phyloP scores from a whole-genome alignment of 768 basidiomycete species.

The Kwoniella dendrophila region DNA sequence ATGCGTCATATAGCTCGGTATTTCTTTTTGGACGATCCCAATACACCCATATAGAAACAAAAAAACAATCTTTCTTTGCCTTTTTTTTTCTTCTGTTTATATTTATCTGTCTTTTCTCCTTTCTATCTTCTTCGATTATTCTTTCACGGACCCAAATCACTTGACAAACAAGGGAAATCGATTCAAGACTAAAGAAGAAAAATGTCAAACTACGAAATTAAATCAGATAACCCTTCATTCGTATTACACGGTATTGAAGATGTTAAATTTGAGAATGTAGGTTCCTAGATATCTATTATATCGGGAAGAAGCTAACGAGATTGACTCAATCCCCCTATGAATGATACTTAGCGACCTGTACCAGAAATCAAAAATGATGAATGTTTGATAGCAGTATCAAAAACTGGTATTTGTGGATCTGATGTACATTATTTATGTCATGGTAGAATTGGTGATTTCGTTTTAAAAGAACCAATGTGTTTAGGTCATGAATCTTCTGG shows the following conservation, averaged over 20 bases:
- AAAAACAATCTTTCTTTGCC: no score
- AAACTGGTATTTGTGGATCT: slow-evolving; percentile 36
- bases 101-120: not conserved
- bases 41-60: no score
- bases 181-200: not conserved
- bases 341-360: slow-evolving; percentile 16
- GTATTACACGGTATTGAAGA: slow-evolving; percentile 53
- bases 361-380: slow-evolving; percentile 24
- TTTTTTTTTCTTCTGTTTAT: no score
- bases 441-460: slow-evolving; percentile 45
- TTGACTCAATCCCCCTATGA: not conserved
- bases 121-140: not conserved
- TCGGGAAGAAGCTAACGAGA: not conserved
- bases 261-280: slow-evolving; percentile 51
- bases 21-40: no score
- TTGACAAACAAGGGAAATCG: no score
- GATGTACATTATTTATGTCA: slow-evolving; percentile 37
- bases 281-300: slow-evolving; percentile 8
- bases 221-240: slow-evolving; percentile 50
- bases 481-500: slow-evolving; percentile 39
- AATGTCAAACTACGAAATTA: slow-evolving; percentile 22
- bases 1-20: no score
- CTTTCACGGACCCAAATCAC: no score
- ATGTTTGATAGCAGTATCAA: slow-evolving; percentile 24
- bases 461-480: slow-evolving; percentile 39